Evolutionary conservation across 768 basidiomycete genomes (phyloP), one percentile per base, ranked within the genome.

Genomic region (Leccinum boreale): DNA sequence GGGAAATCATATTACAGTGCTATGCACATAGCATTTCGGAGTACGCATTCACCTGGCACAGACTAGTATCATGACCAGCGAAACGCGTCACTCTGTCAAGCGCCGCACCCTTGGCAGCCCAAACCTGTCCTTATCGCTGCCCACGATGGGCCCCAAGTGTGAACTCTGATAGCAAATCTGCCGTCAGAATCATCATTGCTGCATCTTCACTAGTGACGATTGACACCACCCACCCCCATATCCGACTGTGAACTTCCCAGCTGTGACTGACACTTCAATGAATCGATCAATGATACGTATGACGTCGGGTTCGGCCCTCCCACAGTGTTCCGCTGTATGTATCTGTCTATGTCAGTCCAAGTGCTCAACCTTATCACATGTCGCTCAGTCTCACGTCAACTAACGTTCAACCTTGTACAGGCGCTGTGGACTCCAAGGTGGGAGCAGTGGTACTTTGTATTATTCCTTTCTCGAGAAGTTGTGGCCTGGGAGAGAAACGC

Each of bases 161-260:
- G 15, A 50, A 60, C 50, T 19, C 49, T 31, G 31, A 31, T 35
- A 23, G 49, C 29, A 28, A 31, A 28, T 2, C 29, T 62, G 28
- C 46, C 39, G 42, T 57, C 45, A 58, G 49, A 45, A 47, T 26
- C 50, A 23, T 52, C 24, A 33, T 29, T 26, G 15, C 24, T 31
- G 31, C 17, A 26, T 50, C 24, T 24, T 33, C 39, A 19, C 39
- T 52, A 21, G 23, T 26, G 24, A 9, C n/a, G 12, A 45, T 26
- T 48, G 31, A 60, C 14, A 42, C 26, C 23, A 51, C 45, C 57
- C 58, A 39, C 54, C 42, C 50, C 56, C 61, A 55, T 52, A 24
- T 23, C 48, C 48, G 49, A 45, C 35, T 6, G 24, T 36, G 4
- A 45, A 54, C 44, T 62, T 59, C 46, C 56, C 61, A 62, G 29